These are phyloP conservation scores for Parathielavia appendiculata DNA, from an alignment of 495 filamentous ascomycete species.

Conservation along the genomic window DNA sequence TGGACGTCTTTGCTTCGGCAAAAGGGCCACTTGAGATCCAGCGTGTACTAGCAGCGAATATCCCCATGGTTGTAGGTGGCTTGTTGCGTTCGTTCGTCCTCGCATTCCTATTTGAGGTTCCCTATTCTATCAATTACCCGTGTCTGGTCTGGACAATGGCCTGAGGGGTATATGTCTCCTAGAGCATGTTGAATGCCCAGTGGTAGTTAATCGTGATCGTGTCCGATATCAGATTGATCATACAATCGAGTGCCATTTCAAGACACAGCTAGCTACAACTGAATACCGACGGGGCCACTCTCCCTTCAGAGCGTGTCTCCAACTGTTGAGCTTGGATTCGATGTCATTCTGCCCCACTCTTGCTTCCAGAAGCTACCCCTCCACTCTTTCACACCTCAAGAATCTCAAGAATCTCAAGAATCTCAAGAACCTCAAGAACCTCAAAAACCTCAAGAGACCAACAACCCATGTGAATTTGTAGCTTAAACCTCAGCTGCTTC, in stretches of 20 bases:
- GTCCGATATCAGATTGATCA: no score
- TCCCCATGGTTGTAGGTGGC: neutral
- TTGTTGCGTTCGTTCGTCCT: neutral
- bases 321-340: neutral
- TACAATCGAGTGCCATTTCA: no score
- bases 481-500: neutral
- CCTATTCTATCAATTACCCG: neutral
- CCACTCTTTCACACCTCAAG: conserved; percentile 5
- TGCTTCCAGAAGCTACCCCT: conserved; percentile 21
- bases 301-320: neutral
- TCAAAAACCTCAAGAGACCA: no score
- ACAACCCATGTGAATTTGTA: neutral
- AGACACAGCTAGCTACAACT: neutral
- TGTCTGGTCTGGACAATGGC: neutral
- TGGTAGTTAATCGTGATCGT: no score
- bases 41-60: neutral
- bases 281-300: neutral
- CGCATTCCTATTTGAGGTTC: neutral
- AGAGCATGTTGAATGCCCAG: no score
- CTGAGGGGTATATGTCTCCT: no score
- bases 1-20: neutral
- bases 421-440: neutral
- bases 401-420: neutral
- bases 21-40: neutral
- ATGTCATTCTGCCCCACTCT: conserved; percentile 14